Base-by-base conservation (phyloP, 306 rosid species). In the Arachis hypogaea region DNA sequence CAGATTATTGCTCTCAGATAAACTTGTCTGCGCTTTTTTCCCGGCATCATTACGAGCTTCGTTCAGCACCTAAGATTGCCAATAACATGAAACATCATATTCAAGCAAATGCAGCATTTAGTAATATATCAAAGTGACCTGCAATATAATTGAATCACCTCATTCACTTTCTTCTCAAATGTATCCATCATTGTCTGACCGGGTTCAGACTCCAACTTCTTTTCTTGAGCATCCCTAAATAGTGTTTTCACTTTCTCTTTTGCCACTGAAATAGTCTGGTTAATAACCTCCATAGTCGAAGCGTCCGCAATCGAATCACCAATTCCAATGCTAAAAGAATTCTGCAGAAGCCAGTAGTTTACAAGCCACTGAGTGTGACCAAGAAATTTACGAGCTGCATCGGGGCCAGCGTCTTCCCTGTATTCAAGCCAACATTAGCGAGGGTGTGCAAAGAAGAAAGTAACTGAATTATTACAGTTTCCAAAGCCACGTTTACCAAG, bases 321-420 rank as follows among this genome's bases (percentile, higher is more conserved):
- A 29, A 94, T 92, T 64, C 99, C 99, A 75, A 94, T 94, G 85
- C 97, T 94, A 78, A 94, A 94, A 70, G 86, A 97, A 75, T 94
- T 82, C 83, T 94, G 99, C 82, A 94, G 81, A 82, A 94, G 92
- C 99, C 99, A 94, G 72, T 94, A 94, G 74, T 94, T 94, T 52
- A 94, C 99, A 56, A 94, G 99, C 99, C 99, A 94, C 80, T 94
- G 99, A 69, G 96, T 90, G 72, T 94, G 97, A 67, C 99, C 99
- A 66, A 94, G 93, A 80, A 94, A 92, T 77, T 94, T 94, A 52
- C 99, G 95, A 62, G 99, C 99, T 5, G 99, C 97, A 84, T 94
- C 99, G 14, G 99, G 99, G 68, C 99, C 99, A 75, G 92, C 99
- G 82, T 89, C 99, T 83, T 94, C 99, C 99, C 99, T 94, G 86